phyloP scores from a whole-genome alignment of 2,329 filamentous ascomycete genomes.

The Fusarium cicatricum region DNA sequence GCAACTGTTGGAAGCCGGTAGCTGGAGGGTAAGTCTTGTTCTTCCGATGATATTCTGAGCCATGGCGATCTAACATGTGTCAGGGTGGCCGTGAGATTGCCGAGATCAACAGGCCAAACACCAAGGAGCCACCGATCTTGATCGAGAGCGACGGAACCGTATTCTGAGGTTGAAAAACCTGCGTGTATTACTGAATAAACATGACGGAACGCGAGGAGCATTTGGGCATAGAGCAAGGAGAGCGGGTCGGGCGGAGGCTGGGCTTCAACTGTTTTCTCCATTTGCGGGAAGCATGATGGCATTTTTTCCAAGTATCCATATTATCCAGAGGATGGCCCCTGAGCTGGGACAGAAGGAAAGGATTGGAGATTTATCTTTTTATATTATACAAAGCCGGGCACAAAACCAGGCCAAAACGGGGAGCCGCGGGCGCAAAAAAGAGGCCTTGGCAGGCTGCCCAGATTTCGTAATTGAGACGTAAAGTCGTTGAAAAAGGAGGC shows the following conservation, averaged over 20 bases:
- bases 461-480: slow-evolving; percentile 34
- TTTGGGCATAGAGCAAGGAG: slow-evolving; percentile 26
- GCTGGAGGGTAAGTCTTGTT: slow-evolving; percentile 82
- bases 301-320: slow-evolving; percentile 32
- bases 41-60: background rate
- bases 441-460: slow-evolving; percentile 32
- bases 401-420: slow-evolving; percentile 13
- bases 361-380: slow-evolving; percentile 10
- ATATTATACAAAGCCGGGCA: background rate
- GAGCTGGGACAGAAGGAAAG: background rate
- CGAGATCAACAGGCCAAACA: slow-evolving; percentile 93
- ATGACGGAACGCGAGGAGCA: slow-evolving; percentile 30
- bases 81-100: slow-evolving; percentile 94
- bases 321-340: slow-evolving; percentile 20
- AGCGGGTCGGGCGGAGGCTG: slow-evolving; percentile 11
- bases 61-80: slow-evolving; percentile 23
- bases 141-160: slow-evolving; percentile 97
- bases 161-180: slow-evolving; percentile 65
- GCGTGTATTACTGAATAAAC: slow-evolving; percentile 34
- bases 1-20: slow-evolving; percentile 93
- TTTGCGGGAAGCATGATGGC: slow-evolving; percentile 30
- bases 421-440: slow-evolving; percentile 32
- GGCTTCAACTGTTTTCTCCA: slow-evolving; percentile 22
- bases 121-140: slow-evolving; percentile 94
- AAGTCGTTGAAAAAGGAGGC: slow-evolving; percentile 26